phyloP scores from a whole-genome alignment of 176 grass and related monocot genomes.

The barley (Hordeum vulgare) region MorexV3_pseudomolecules_assembly NC_058520.1:556949630-556950129 shows the following conservation, averaged over 20 bases:
- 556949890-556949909: neutral
- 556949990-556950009: neutral
- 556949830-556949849: neutral
- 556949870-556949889: neutral
- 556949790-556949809: neutral
- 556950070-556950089: neutral
- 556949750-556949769: neutral
- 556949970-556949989: neutral
- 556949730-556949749: constrained; percentile 11
- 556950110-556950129: neutral
- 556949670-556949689: neutral
- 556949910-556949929: neutral
- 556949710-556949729: neutral
- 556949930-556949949: neutral
- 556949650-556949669: neutral
- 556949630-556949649: constrained; percentile 3
- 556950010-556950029: neutral
- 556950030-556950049: neutral
- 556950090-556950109: neutral
- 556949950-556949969: neutral
- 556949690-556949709: neutral
- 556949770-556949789: neutral
- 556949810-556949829: neutral
- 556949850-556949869: neutral
- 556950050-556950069: neutral